Evolutionary conservation across 164 flowering plant genomes (phyloP), one percentile per base, ranked within the genome.

Genomic region (Dillenia turbinata): DNA sequence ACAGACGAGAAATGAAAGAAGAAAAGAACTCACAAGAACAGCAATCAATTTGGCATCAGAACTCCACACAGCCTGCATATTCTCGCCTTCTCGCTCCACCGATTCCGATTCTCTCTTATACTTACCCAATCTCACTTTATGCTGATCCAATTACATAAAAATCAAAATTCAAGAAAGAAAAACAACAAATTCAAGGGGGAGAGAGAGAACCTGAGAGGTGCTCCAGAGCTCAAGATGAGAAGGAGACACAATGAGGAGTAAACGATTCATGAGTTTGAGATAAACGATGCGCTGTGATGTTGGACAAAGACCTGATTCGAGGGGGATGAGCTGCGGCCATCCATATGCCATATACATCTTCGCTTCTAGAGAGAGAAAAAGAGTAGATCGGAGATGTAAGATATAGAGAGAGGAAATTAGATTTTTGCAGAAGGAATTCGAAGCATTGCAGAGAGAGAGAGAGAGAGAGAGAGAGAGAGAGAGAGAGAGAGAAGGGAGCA

Each of bases 321-420:
- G 73, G 10, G 97, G 97, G 77, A 95, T 87, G 67, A 90, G 96
- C 82, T 90, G 97, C 49, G 99, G 99, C 96, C 97, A 95, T 75
- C 99, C 99, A 61, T 92, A 95, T 9, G 94, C 78, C 96, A 92
- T 92, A 64, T 88, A 95, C 99, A 95, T 95, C 77, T 83, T 83
- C 56, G 59, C n/a, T 51, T 53, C 40, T 26, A 26, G 40, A 33
- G 40, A 33, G 40, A 33, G 40, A 33, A 33, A 33, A 7, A 33
- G 40, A 33, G 40, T 33, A 33, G 40, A 33, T 33, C 40, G 40
- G 40, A 5, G 40, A 33, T 33, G 40, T 33, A 6, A 33, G 40
- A 33, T 33, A 33, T 33, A 33, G 7, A 33, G 40, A 33, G 40
- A 33, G 40, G 40, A 33, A 33, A 33, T 33, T 33, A 4, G 40